Conservation (phyloP, 2,329 filamentous ascomycete genomes). For the Talaromyces sp. region DNA sequence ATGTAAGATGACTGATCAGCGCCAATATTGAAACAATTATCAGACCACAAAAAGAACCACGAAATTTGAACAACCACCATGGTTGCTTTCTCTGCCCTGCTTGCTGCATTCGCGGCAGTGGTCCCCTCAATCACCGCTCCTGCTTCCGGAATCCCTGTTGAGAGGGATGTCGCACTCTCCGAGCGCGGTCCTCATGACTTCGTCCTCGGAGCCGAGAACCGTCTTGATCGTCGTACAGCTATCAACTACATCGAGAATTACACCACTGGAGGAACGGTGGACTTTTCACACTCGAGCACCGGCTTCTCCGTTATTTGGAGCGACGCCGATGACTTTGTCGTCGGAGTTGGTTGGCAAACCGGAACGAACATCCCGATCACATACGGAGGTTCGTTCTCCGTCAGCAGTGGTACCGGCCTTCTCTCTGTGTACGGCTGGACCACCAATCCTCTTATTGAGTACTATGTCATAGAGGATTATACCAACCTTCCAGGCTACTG, state of each 20-base stretch:
- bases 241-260: slow-evolving; percentile 1
- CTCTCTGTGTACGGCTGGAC: no score
- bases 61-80: not conserved
- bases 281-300: slow-evolving; percentile 44
- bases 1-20: no score
- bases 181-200: not conserved
- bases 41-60: no score
- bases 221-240: not conserved
- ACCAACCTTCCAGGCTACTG: no score
- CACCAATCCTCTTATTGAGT: no score
- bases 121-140: not conserved
- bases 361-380: slow-evolving; percentile 32
- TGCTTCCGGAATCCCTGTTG: not conserved
- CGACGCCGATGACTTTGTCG: slow-evolving; percentile 53
- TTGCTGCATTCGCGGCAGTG: not conserved
- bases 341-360: slow-evolving; percentile 59
- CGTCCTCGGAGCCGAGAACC: not conserved
- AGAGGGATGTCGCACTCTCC: not conserved
- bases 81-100: slow-evolving; percentile 3
- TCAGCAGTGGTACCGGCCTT: no score
- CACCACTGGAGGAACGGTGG: slow-evolving; percentile 35
- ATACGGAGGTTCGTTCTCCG: no score
- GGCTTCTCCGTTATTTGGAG: slow-evolving; percentile 50
- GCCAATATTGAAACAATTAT: no score
- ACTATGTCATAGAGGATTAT: no score